Evolutionary conservation across 2,329 filamentous ascomycete species (phyloP).

Genomic region (Teratosphaeria destructans): DNA sequence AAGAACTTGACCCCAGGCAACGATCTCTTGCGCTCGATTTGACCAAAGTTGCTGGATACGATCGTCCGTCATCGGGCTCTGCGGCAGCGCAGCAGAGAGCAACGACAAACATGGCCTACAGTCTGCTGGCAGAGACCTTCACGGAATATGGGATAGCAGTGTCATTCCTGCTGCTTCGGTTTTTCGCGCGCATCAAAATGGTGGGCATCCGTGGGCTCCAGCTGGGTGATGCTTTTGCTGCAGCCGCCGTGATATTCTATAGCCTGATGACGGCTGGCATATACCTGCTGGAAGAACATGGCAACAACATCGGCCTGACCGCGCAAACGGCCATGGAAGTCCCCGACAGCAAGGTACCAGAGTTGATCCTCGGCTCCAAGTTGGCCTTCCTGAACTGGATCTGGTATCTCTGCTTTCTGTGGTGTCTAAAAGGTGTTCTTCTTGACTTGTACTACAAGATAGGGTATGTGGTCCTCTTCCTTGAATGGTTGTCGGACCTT

Average conservation of each 20-base stretch:
- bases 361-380: conserved; percentile 21
- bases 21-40: not conserved
- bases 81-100: not conserved
- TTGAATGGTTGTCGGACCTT: not conserved
- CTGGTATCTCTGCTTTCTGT: conserved; percentile 26
- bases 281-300: conserved; percentile 15
- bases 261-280: conserved; percentile 9
- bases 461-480: not conserved
- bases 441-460: conserved; percentile 23
- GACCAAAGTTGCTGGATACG: not conserved
- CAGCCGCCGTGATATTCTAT: conserved; percentile 3
- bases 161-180: not conserved
- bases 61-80: not conserved
- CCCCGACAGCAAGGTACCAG: conserved; percentile 14
- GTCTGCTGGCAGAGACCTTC: not conserved
- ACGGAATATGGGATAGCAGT: not conserved
- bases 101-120: not conserved
- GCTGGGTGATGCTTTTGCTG: not conserved
- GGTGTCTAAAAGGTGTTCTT: conserved; percentile 25
- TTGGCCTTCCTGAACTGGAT: conserved; percentile 26
- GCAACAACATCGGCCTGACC: conserved; percentile 24
- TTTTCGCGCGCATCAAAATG: not conserved
- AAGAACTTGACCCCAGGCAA: not conserved
- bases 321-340: conserved; percentile 18
- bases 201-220: not conserved